Evolutionary conservation across 2,329 filamentous ascomycete species (phyloP).

Genomic region (Ophiostoma angusticollis): DNA sequence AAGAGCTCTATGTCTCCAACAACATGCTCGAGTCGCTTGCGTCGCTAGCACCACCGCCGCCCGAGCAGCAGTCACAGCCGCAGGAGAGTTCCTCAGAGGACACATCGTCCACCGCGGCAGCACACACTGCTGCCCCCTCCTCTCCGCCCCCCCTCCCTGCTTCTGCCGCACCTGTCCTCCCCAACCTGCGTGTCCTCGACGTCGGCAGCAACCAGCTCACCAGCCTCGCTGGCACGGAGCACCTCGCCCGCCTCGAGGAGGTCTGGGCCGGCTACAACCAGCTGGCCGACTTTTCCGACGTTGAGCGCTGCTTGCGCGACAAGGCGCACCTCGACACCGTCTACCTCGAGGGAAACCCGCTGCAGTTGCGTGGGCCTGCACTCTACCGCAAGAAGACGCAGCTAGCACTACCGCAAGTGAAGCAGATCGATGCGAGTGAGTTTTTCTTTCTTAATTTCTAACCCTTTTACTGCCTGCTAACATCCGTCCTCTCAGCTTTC

Average conservation of each 20-base stretch:
- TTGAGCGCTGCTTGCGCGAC: slow-evolving; percentile 62
- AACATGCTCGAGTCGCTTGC: slow-evolving; percentile 71
- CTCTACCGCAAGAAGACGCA: slow-evolving; percentile 90
- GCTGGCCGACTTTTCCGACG: slow-evolving; percentile 65
- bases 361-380: slow-evolving; percentile 68
- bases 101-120: too few species aligned
- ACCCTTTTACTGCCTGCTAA: too few species aligned
- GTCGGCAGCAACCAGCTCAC: slow-evolving; percentile 78
- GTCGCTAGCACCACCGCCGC: slow-evolving; percentile 48
- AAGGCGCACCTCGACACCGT: slow-evolving; percentile 77
- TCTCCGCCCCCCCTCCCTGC: too few species aligned
- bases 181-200: slow-evolving; percentile 64
- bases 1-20: slow-evolving; percentile 88
- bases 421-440: slow-evolving; percentile 96
- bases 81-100: too few species aligned
- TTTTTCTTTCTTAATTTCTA: slow-evolving; percentile 19
- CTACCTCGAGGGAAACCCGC: slow-evolving; percentile 89
- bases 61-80: not conserved
- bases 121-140: too few species aligned
- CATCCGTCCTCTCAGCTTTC: slow-evolving; percentile 17
- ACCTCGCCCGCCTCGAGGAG: slow-evolving; percentile 65
- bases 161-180: not conserved
- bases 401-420: slow-evolving; percentile 72
- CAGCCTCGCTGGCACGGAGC: slow-evolving; percentile 58
- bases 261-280: slow-evolving; percentile 90